Percentiles rank a stretch among this genome's conserved stretches.
These are phyloP conservation scores for Ascodesmis nigricans DNA, from an alignment of 495 filamentous ascomycete genomes.

Conservation along the genomic window DNA sequence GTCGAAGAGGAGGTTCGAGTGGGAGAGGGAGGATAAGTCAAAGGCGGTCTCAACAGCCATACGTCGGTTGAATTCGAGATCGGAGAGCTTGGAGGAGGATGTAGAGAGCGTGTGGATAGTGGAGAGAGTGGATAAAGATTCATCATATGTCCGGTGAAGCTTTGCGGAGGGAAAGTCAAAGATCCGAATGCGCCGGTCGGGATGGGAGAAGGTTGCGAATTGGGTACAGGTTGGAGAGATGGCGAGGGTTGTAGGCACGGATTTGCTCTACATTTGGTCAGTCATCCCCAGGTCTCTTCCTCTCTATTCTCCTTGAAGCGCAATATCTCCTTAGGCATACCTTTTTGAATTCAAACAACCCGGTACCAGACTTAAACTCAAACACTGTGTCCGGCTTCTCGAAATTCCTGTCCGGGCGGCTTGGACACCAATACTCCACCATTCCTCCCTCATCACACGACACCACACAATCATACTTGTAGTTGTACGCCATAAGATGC, in stretches of 20 bases:
- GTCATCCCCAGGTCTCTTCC: too few species aligned
- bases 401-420: slow-evolving; percentile 48
- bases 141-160: slow-evolving; percentile 79
- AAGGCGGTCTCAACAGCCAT: slow-evolving; percentile 74
- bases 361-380: slow-evolving; percentile 73
- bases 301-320: slow-evolving; percentile 22
- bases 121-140: slow-evolving; percentile 62
- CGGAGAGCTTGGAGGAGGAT: slow-evolving; percentile 51
- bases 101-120: slow-evolving; percentile 92
- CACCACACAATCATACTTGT: slow-evolving; percentile 67
- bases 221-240: slow-evolving; percentile 66
- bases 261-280: too few species aligned
- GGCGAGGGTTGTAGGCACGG: slow-evolving; percentile 58
- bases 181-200: slow-evolving; percentile 73
- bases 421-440: slow-evolving; percentile 75
- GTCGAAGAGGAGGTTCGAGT: slow-evolving; percentile 75
- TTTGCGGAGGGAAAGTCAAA: slow-evolving; percentile 85
- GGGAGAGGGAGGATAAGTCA: slow-evolving; percentile 40
- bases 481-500: slow-evolving; percentile 69
- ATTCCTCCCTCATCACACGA: slow-evolving; percentile 80
- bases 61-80: slow-evolving; percentile 77
- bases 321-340: slow-evolving; percentile 6
- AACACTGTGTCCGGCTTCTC: slow-evolving; percentile 89
- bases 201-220: slow-evolving; percentile 80
- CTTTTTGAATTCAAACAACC: slow-evolving; percentile 86